Evolutionary conservation across 306 rosid genomes (phyloP).

Genomic region (Lablab purpureus): DNA sequence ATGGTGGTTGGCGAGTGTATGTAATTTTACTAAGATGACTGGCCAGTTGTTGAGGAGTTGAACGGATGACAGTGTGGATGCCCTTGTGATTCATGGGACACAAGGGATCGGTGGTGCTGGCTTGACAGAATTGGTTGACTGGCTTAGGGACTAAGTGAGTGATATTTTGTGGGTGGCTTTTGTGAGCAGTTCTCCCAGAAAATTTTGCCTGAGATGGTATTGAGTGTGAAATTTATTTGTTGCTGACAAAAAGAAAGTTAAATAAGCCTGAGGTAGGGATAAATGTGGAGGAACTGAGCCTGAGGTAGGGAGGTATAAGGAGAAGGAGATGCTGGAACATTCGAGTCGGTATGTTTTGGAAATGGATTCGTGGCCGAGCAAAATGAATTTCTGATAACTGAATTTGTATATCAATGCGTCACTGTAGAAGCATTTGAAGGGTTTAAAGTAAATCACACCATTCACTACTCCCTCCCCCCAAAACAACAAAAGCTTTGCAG

Average conservation of each 20-base stretch:
- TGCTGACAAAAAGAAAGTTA: conserved; percentile 31
- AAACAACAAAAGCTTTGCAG: conserved; percentile 12
- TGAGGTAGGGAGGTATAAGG: conserved; percentile 25
- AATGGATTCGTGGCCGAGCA: not conserved
- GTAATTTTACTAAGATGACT: conserved; percentile 10
- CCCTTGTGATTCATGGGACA: conserved; percentile 20
- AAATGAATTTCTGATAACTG: conserved; percentile 33
- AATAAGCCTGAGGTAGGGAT: not conserved
- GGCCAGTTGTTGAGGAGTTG: conserved; percentile 43
- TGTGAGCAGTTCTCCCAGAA: conserved; percentile 34
- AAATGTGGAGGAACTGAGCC: conserved; percentile 33
- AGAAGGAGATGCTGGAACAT: conserved; percentile 9
- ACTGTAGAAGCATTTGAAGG: conserved; percentile 21
- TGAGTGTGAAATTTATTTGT: conserved; percentile 28
- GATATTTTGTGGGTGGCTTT: conserved; percentile 36
- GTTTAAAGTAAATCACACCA: conserved; percentile 15
- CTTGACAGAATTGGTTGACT: conserved; percentile 28
- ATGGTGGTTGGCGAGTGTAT: conserved; percentile 34
- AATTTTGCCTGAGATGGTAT: conserved; percentile 28
- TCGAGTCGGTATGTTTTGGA: conserved; percentile 5
- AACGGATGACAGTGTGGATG: conserved; percentile 29
- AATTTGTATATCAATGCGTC: conserved; percentile 28
- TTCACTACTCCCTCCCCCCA: conserved; percentile 25
- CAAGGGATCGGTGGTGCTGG: conserved; percentile 29
- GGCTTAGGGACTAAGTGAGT: conserved; percentile 41